phyloP scores from a whole-genome alignment of 2,329 filamentous ascomycete genomes.

The Huntiella savannae region DNA sequence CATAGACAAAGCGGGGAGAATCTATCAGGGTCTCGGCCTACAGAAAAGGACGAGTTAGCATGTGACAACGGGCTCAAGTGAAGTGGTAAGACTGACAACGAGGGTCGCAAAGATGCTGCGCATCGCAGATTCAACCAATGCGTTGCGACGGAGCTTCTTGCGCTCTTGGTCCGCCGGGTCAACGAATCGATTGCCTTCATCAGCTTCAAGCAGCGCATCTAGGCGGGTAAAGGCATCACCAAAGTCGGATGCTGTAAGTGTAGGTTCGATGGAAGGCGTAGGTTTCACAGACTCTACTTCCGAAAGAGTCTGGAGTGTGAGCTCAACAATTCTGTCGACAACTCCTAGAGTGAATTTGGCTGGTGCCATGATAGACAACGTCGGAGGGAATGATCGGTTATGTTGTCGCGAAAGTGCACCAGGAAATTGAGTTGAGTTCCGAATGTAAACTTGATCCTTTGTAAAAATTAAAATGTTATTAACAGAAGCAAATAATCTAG shows the following conservation, averaged over 20 bases:
- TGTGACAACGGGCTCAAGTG: slow-evolving; percentile 2
- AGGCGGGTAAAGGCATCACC: slow-evolving; percentile 28
- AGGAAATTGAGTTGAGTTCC: too few relatives aligned
- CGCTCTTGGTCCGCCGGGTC: slow-evolving; percentile 17
- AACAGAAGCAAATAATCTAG: too few relatives aligned
- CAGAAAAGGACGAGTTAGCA: background rate
- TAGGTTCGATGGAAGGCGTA: slow-evolving; percentile 47
- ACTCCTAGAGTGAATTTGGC: too few relatives aligned
- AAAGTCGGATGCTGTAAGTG: slow-evolving; percentile 51
- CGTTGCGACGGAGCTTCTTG: slow-evolving; percentile 33
- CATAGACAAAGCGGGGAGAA: slow-evolving; percentile 55
- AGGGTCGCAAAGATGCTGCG: slow-evolving; percentile 62
- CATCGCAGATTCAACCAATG: slow-evolving; percentile 66
- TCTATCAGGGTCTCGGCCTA: slow-evolving; percentile 60
- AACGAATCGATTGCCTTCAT: slow-evolving; percentile 15
- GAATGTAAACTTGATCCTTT: too few relatives aligned
- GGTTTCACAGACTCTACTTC: slow-evolving; percentile 41
- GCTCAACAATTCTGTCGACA: too few relatives aligned
- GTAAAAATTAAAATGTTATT: too few relatives aligned
- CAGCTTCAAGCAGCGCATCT: slow-evolving; percentile 19
- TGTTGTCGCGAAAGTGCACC: too few relatives aligned
- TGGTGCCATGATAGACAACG: too few relatives aligned
- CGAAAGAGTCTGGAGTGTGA: slow-evolving; percentile 19
- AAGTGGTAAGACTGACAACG: slow-evolving; percentile 37
- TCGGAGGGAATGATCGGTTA: too few relatives aligned